phyloP scores from a whole-genome alignment of 2,329 filamentous ascomycete species.

The Diaporthe batatas region DNA sequence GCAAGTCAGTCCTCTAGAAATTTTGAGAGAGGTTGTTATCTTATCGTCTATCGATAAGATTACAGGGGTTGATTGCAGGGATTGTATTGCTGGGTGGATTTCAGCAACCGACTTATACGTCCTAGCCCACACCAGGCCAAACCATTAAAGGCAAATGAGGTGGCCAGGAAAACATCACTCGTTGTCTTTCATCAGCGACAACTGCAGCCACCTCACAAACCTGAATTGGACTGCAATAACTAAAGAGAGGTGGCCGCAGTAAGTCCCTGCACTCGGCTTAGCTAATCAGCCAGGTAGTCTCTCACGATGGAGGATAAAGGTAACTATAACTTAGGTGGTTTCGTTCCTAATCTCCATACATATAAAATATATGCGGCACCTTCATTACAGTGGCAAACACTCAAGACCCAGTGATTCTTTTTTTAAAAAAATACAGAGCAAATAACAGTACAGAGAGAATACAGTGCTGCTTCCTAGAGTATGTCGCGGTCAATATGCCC shows the following conservation, averaged over 20 bases:
- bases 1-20: slow-evolving; percentile 15
- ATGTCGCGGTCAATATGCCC: slow-evolving; percentile 48
- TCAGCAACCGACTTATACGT: not conserved
- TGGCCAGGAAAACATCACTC: not conserved
- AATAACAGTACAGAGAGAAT: no score
- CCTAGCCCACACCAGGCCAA: not conserved
- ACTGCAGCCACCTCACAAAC: not conserved
- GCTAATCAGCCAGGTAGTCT: no score
- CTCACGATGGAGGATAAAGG: no score
- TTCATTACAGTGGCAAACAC: no score
- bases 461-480: slow-evolving; percentile 56
- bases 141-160: not conserved
- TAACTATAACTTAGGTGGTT: no score
- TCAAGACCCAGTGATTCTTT: no score
- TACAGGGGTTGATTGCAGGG: not conserved
- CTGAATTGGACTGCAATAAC: not conserved
- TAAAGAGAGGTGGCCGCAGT: not conserved
- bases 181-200: not conserved
- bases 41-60: slow-evolving; percentile 38
- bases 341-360: no score
- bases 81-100: not conserved
- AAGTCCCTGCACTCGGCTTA: not conserved
- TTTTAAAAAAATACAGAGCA: no score
- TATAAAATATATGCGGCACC: no score
- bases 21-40: slow-evolving; percentile 30